Evolutionary conservation across 768 basidiomycete genomes (phyloP), one percentile per base, ranked within the genome.

Genomic region (Pleurotus ostreatus): DNA sequence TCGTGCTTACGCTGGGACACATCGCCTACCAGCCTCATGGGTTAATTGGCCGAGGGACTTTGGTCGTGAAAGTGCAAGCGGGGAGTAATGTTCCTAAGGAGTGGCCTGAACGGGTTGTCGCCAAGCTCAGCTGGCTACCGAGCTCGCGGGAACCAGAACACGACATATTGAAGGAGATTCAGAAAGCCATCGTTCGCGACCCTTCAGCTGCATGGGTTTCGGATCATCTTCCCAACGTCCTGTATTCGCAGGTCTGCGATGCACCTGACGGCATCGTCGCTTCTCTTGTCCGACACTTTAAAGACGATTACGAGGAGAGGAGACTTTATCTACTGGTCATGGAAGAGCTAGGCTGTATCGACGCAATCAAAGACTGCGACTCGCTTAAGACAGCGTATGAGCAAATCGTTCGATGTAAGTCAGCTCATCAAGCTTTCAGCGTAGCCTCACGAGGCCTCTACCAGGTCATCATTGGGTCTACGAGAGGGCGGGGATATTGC

Each of bases 391-490:
- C 20, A 23, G 18, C 38, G 20, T 53, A 18, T 41, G 4, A 20
- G 4, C 37, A 53, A 11, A 18, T 23, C n/a, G 51, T 53, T n/a
- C 39, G 22, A 53, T 53, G 51, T 53, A 30, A 53, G 51, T 53
- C 34, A 13, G 5, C 8, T 22, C 5, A 15, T 6, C 15, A 2
- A 44, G 41, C 20, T n/a, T 6, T 18, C n/a, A 44, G 16, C 11
- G 16, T 7, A n/a, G 2, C 5, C n/a, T 44, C 20, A 16, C 20
- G 9, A 44, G 16, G 4, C 15, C 51, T n/a, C 15, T 15, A 8
- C 9, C 11, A 53, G 51, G 51, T 41, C 51, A 40, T 5, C 11
- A 7, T 12, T 53, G 51, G 38, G 51, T 53, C 9, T 25, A 16
- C 20, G 51, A 53, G 8, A 2, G 5, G n/a, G 51, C 37, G 38